A percentile compares a stretch with the other conserved stretches of the same genome.
Conservation (phyloP, 2,329 filamentous ascomycete genomes). For the Berkeleyomyces basicola region DNA sequence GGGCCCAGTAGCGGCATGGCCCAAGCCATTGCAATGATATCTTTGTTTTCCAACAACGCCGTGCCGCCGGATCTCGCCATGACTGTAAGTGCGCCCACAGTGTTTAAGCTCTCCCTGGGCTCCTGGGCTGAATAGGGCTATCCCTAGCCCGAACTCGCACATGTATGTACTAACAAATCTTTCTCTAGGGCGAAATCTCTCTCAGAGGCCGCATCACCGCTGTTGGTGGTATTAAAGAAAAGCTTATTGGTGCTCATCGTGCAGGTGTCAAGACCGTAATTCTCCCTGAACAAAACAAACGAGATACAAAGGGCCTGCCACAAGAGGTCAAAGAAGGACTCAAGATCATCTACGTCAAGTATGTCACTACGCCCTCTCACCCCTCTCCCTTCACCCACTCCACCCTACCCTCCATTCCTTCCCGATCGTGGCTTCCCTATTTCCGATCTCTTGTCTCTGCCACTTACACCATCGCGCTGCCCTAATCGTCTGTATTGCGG, state of each 20-base stretch:
- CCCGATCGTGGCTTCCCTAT: conserved; percentile 13
- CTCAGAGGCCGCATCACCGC: conserved; percentile 81
- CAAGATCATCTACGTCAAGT: conserved; percentile 79
- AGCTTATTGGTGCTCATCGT: conserved; percentile 81
- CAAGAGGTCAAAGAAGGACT: conserved; percentile 75
- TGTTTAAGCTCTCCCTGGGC: conserved; percentile 1
- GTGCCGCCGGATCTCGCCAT: conserved; percentile 90
- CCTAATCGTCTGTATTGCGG: not conserved
- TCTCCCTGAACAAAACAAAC: conserved; percentile 72
- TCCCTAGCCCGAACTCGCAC: not conserved
- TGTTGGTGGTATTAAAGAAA: conserved; percentile 97
- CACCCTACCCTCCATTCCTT: conserved; percentile 26
- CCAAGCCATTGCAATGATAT: conserved; percentile 85
- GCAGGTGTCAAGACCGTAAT: conserved; percentile 91
- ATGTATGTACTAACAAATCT: conserved; percentile 6
- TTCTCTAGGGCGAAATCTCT: conserved; percentile 46
- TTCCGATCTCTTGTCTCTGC: conserved; percentile 10
- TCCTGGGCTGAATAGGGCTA: not conserved
- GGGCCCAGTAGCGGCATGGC: conserved; percentile 76
- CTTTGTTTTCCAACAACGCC: conserved; percentile 67
- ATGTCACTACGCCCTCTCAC: conserved; percentile 23
- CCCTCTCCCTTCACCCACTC: not conserved
- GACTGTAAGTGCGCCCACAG: conserved; percentile 43
- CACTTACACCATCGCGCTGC: not conserved
- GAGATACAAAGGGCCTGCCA: conserved; percentile 82